phyloP scores from a whole-genome alignment of 768 basidiomycete genomes.

The Termitomyces sp. region DNA sequence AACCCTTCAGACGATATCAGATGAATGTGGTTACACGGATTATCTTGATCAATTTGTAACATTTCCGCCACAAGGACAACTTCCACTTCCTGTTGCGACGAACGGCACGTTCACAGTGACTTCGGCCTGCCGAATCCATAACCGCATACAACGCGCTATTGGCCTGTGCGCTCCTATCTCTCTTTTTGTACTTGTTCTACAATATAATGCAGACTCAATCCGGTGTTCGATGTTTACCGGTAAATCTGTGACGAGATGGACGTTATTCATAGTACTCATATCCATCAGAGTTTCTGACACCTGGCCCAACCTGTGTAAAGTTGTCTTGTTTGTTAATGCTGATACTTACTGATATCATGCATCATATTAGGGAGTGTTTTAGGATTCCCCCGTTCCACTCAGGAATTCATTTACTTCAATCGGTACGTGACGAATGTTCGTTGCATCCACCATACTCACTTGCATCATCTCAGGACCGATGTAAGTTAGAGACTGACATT shows the following conservation, averaged over 20 bases:
- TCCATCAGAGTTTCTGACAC: slow-evolving; percentile 42
- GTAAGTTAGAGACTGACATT: slow-evolving; percentile 15
- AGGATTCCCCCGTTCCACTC: slow-evolving; percentile 60
- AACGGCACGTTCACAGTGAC: slow-evolving; percentile 36
- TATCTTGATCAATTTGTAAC: slow-evolving; percentile 58
- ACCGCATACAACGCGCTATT: slow-evolving; percentile 42
- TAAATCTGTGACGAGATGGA: slow-evolving; percentile 7
- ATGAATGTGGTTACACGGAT: slow-evolving; percentile 50
- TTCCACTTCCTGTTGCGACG: slow-evolving; percentile 52
- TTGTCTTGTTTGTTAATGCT: slow-evolving; percentile 1
- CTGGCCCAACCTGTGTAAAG: slow-evolving; percentile 39
- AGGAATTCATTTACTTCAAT: slow-evolving; percentile 53
- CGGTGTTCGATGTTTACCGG: slow-evolving; percentile 52
- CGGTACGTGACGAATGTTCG: slow-evolving; percentile 21
- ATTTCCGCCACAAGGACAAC: slow-evolving; percentile 55
- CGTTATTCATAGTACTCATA: background rate
- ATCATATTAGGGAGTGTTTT: slow-evolving; percentile 45
- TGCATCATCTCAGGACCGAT: slow-evolving; percentile 23
- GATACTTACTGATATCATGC: background rate
- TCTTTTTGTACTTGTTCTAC: background rate
- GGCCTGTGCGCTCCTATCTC: slow-evolving; percentile 28
- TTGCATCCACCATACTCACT: background rate
- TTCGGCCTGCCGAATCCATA: slow-evolving; percentile 39
- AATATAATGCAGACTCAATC: slow-evolving; percentile 35
- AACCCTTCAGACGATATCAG: slow-evolving; percentile 47